Evolutionary conservation across 495 filamentous ascomycete species (phyloP), one percentile per base, ranked within the genome.

Genomic region (Annulohypoxylon maeteangense): DNA sequence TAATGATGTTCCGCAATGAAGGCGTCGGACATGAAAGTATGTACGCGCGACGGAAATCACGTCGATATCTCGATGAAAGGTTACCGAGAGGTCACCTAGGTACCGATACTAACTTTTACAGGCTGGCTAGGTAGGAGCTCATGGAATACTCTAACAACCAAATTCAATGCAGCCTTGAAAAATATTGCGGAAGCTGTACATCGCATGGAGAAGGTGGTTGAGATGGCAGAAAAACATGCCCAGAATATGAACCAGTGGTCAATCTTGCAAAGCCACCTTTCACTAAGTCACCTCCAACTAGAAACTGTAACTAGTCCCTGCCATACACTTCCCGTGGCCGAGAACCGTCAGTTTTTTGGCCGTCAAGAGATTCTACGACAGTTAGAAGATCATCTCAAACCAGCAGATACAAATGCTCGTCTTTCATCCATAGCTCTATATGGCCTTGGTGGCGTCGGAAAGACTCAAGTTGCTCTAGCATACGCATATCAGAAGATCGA

Each of bases 391-490:
- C 70, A 72, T 16, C 48, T 81, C 7, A 50, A 31, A 57, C 62
- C 67, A 20, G 65, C 58, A 27, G 62, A 70, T 38, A 69, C 57
- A 23, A 38, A 63, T 7, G 59, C 27, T 57, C 36, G 40, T 40
- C 55, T 74, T 7, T 68, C 57, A 20, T 68, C 61, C 5, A 77
- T 81, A 64, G 79, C 71, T 11, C 62, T 83, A 7, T 80, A 75
- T 57, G 80, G 79, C 11, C 61, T 80, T 31, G 81, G 82, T 0
- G 81, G 81, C 0, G 72, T 83, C 27, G 81, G 82, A 12, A 84
- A 84, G 63, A 82, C 81, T 14, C 70, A 58, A 63, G 77, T 81
- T 36, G 82, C 81, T 11, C 71, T 57, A 45, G 72, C 79, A 29
- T 83, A 74, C 67, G 69, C 67, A 7, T 59, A 70, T 29, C 40